Evolutionary conservation across 192 early-diverging fungal species (phyloP).

Genomic region (Gaertneriomyces sp.): DNA sequence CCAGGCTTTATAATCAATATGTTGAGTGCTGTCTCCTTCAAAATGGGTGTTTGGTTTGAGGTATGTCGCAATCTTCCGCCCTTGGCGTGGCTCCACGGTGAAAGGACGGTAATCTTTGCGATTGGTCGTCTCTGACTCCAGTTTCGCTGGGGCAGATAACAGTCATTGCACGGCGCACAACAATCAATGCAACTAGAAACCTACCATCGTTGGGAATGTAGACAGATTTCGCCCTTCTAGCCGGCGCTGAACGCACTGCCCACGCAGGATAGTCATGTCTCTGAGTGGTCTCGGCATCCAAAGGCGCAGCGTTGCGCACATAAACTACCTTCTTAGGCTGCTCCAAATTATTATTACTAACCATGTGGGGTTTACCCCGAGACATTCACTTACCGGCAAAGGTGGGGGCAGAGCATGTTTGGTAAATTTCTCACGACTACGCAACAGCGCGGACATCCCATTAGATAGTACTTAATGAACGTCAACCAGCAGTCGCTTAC

Average conservation of each 20-base stretch:
- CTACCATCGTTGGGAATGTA: slow-evolving; percentile 21
- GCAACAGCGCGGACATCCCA: neutral
- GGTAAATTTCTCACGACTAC: slow-evolving; percentile 44
- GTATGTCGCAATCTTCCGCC: slow-evolving; percentile 29
- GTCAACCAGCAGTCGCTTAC: slow-evolving; percentile 27
- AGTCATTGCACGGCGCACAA: slow-evolving; percentile 1
- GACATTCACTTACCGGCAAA: slow-evolving; percentile 22
- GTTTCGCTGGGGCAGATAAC: slow-evolving; percentile 31
- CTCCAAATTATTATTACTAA: neutral
- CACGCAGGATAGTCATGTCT: slow-evolving; percentile 42
- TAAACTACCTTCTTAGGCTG: slow-evolving; percentile 33
- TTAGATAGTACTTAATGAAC: neutral
- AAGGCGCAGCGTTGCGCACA: slow-evolving; percentile 27
- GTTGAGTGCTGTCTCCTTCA: slow-evolving; percentile 35
- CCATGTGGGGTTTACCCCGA: neutral
- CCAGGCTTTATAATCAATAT: slow-evolving; percentile 40
- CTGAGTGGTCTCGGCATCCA: slow-evolving; percentile 42
- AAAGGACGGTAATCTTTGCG: slow-evolving; percentile 33
- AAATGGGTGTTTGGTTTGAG: slow-evolving; percentile 35
- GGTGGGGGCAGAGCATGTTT: slow-evolving; percentile 34
- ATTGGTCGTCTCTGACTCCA: slow-evolving; percentile 42
- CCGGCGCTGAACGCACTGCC: slow-evolving; percentile 18
- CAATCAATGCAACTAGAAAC: neutral
- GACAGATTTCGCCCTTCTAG: slow-evolving; percentile 3
- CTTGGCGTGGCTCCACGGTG: slow-evolving; percentile 27